phyloP scores from a whole-genome alignment of 352 stramenopile genomes.

The Phytophthora boehmeriae region DNA sequence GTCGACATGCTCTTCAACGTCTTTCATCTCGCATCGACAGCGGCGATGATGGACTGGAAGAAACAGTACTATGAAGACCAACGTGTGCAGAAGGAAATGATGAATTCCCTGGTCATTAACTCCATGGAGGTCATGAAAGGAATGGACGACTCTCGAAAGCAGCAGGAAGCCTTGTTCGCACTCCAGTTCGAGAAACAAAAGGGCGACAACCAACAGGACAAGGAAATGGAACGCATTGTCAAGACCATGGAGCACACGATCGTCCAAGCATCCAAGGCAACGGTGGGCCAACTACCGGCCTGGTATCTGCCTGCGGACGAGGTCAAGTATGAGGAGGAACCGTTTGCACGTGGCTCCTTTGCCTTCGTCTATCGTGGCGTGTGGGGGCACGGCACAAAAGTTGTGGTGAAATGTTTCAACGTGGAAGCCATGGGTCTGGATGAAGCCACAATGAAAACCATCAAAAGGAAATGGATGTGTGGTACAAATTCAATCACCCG shows the following conservation, averaged over 20 bases:
- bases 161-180: conserved; percentile 9
- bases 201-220: not conserved
- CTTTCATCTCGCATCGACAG: too few relatives aligned
- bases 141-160: conserved; percentile 2
- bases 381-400: conserved; percentile 18
- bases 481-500: conserved; percentile 35
- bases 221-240: conserved; percentile 5
- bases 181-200: conserved; percentile 24
- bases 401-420: conserved; percentile 43
- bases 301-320: conserved; percentile 30
- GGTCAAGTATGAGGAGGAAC: conserved; percentile 7
- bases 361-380: conserved; percentile 25
- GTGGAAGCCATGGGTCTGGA: conserved; percentile 10
- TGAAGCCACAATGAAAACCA: conserved; percentile 10
- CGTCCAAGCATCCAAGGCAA: conserved; percentile 11
- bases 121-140: conserved; percentile 4
- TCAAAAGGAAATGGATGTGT: conserved; percentile 32
- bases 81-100: not conserved
- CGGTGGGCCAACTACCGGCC: conserved; percentile 1
- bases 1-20: conserved; percentile 13
- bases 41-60: conserved; percentile 15
- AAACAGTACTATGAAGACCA: conserved; percentile 17
- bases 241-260: conserved; percentile 14
- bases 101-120: conserved; percentile 4
- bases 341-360: conserved; percentile 31